Conservation (phyloP, 2,329 filamentous ascomycete genomes). For the Penicillium sp. region DNA sequence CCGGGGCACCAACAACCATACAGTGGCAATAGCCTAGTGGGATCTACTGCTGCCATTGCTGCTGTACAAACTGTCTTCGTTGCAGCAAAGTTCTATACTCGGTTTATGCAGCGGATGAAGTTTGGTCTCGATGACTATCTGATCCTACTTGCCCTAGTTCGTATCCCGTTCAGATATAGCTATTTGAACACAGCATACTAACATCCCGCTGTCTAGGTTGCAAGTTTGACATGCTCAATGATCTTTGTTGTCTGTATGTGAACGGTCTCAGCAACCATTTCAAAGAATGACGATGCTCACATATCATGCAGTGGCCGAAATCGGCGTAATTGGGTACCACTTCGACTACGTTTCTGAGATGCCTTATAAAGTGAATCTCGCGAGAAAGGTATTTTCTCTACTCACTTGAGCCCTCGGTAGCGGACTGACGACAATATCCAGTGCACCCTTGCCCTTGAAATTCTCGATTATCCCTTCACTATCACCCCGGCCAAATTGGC, state of each 20-base stretch:
- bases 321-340: neutral
- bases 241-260: neutral
- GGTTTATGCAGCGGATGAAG: slow-evolving; percentile 17
- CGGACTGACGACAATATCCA: neutral
- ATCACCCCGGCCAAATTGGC: slow-evolving; percentile 18
- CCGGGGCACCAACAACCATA: slow-evolving; percentile 1
- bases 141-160: slow-evolving; percentile 24
- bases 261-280: neutral
- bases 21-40: slow-evolving; percentile 17
- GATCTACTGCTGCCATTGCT: slow-evolving; percentile 15
- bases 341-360: neutral
- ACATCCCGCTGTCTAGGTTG: neutral
- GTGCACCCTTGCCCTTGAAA: neutral
- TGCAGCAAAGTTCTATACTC: slow-evolving; percentile 22
- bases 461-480: slow-evolving; percentile 12
- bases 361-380: neutral
- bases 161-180: neutral
- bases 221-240: neutral
- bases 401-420: too few relatives aligned
- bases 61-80: slow-evolving; percentile 22
- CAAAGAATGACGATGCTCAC: neutral
- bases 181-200: neutral
- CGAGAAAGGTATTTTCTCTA: neutral
- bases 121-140: slow-evolving; percentile 23
- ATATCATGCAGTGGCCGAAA: neutral